Percentiles rank a stretch among this genome's conserved stretches.
Evolutionary conservation across 169 alveolate species (phyloP).

Genomic region (Plasmodium malariae): DNA sequence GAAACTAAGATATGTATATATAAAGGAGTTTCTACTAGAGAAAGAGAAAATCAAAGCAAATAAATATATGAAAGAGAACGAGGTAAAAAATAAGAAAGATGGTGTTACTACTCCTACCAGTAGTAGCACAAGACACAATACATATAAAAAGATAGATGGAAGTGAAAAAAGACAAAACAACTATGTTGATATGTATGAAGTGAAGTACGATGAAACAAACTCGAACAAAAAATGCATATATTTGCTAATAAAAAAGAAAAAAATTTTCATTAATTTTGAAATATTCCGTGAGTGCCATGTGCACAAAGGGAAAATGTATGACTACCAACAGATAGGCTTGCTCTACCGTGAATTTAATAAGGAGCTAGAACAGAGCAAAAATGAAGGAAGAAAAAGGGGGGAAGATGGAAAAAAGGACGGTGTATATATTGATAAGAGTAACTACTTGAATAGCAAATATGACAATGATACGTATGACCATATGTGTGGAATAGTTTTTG

Average conservation of each 20-base stretch:
- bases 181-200: constrained; percentile 12
- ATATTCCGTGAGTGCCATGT: constrained; percentile 8
- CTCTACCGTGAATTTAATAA: constrained; percentile 15
- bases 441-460: neutral
- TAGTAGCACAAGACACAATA: neutral
- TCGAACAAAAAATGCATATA: neutral
- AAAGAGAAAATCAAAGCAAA: neutral
- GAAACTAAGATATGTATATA: constrained; percentile 30
- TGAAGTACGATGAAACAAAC: neutral
- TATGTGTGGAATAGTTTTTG: neutral
- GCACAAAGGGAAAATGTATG: constrained; percentile 44
- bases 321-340: constrained; percentile 18
- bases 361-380: constrained; percentile 15
- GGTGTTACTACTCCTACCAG: neutral
- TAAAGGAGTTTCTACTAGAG: neutral
- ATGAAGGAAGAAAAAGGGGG: neutral
- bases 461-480: neutral
- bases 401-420: neutral
- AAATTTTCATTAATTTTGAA: constrained; percentile 32
- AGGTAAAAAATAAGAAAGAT: neutral
- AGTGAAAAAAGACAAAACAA: neutral
- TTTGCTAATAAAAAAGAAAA: constrained; percentile 42
- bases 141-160: too few species aligned
- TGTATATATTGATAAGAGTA: neutral
- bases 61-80: neutral